These are phyloP conservation scores for Byssoonygena ceratinophila DNA, from an alignment of 2,329 filamentous ascomycete species.

Conservation along the genomic window DNA sequence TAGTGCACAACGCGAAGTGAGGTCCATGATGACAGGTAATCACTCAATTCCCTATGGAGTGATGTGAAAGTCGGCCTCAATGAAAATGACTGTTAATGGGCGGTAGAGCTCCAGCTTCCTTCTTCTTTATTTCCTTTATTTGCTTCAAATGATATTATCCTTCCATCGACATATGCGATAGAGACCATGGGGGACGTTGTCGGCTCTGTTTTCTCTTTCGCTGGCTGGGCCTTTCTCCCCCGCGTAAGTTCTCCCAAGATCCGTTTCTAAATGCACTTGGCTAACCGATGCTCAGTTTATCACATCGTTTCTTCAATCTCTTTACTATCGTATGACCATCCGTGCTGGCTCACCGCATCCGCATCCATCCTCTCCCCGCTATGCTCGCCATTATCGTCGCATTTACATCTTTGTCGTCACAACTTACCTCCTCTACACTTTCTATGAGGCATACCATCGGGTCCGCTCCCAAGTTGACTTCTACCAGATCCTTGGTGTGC, in stretches of 20 bases:
- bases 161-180: neutral
- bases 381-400: constrained; percentile 61
- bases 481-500: constrained; percentile 65
- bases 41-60: neutral
- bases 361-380: constrained; percentile 55
- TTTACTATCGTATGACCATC: constrained; percentile 81
- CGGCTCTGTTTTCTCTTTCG: constrained; percentile 42
- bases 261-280: neutral
- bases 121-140: neutral
- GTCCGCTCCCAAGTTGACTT: constrained; percentile 62
- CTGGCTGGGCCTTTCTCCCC: constrained; percentile 54
- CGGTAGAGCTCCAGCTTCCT: neutral
- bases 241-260: constrained; percentile 36
- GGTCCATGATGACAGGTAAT: constrained; percentile 1
- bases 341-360: constrained; percentile 76
- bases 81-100: neutral
- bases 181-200: constrained; percentile 18
- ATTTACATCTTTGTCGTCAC: constrained; percentile 77
- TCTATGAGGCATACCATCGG: constrained; percentile 82
- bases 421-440: constrained; percentile 77
- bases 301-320: constrained; percentile 63
- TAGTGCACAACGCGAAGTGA: neutral
- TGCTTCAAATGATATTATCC: neutral
- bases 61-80: neutral
- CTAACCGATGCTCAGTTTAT: constrained; percentile 48